Evolutionary conservation across 192 early-diverging fungal species (phyloP).

Genomic region (Entrophospora sp.): DNA sequence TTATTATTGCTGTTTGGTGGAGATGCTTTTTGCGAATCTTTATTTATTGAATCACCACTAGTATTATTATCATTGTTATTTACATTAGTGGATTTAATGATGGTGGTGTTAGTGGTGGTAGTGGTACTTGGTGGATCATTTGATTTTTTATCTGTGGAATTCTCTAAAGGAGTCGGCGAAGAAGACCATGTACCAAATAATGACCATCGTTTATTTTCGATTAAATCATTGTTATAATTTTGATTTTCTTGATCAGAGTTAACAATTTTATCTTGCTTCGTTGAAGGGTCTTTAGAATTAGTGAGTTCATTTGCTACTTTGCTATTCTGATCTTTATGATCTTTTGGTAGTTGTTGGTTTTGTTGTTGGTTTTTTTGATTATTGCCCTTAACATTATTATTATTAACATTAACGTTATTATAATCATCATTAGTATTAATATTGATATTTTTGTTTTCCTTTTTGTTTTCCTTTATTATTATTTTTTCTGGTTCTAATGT

Average conservation of each 20-base stretch:
- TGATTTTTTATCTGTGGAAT: background rate
- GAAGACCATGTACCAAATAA: slow-evolving; percentile 15
- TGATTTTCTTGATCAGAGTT: background rate
- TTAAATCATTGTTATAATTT: background rate
- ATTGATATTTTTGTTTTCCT: too few species aligned
- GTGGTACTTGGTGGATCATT: background rate
- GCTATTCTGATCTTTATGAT: background rate
- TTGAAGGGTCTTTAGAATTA: background rate
- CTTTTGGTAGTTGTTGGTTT: background rate
- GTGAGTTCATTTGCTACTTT: background rate
- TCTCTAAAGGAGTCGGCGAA: background rate
- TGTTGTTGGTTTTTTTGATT: background rate
- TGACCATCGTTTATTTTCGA: slow-evolving; percentile 11
- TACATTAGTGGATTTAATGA: background rate
- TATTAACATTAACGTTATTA: too few species aligned
- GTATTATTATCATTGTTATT: background rate
- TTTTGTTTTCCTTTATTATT: too few species aligned
- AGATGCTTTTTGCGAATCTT: too few species aligned
- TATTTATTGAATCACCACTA: background rate
- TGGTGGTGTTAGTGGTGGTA: background rate
- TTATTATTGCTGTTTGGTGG: too few species aligned
- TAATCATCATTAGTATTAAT: too few species aligned
- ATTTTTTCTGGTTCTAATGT: too few species aligned
- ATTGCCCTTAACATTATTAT: background rate
- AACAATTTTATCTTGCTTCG: background rate